Evolutionary conservation across 345 rosid genomes (phyloP), one percentile per base, ranked within the genome.

Genomic region (Excoecaria cochinchinensis): DNA sequence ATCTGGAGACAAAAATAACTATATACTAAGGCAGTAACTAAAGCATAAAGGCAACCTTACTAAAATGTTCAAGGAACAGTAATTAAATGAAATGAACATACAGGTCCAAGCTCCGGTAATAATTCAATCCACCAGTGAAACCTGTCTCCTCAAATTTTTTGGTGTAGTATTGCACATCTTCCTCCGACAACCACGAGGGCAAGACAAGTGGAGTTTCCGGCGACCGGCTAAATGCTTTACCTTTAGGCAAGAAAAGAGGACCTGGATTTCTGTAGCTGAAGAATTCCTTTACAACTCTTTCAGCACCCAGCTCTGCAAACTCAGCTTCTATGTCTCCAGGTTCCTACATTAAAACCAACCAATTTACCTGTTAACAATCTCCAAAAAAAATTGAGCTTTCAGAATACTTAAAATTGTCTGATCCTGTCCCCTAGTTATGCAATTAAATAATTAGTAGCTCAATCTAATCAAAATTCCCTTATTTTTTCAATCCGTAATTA

Each of bases 181-280:
- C 82, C 76, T 80, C 82, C 42, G 79, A 44, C 73, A 80, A 71
- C 79, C 79, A 79, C 55, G 69, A n/a, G 9, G 82, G 82, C 61
- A 75, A 57, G 4, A 47, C 67, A 75, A 80, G 31, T 16, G 78
- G 76, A 48, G 12, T 13, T n/a, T 75, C 79, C 42, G 55, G 55
- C 8, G 82, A 70, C 13, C 72, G 59, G 53, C 68, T 74, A 56
- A 79, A 79, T 9, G 44, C 67, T 69, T 79, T 64, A 12, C 76
- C 79, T 66, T 75, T 65, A 17, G 79, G 60, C 0, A 68, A 48
- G 42, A 68, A 69, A 42, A 76, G 60, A 17, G 79, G 79, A 12
- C 72, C 74, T 46, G 79, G 74, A 19, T 53, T 7, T 0, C 74
- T 73, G 67, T 69, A 76, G 6, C 69, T 38, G 1, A 76, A 39